Evolutionary conservation across 2,329 filamentous ascomycete species (phyloP).

Genomic region (Pseudocercospora ulei): DNA sequence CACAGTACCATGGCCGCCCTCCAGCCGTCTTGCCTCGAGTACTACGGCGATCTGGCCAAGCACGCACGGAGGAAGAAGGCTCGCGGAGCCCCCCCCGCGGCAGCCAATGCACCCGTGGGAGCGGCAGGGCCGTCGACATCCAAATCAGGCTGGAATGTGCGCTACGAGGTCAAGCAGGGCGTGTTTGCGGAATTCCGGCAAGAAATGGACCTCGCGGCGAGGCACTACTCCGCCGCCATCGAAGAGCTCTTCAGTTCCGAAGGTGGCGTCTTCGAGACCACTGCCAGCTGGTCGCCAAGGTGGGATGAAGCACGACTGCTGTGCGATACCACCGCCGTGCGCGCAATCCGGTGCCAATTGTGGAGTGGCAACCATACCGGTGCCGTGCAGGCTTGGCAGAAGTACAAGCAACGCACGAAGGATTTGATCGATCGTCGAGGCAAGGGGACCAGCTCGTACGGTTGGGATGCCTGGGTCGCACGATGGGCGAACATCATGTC

Average conservation of each 20-base stretch:
- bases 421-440: slow-evolving; percentile 74
- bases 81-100: slow-evolving; percentile 64
- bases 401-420: slow-evolving; percentile 62
- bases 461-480: slow-evolving; percentile 89
- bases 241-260: slow-evolving; percentile 72
- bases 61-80: slow-evolving; percentile 82
- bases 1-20: slow-evolving; percentile 62
- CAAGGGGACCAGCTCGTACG: slow-evolving; percentile 78
- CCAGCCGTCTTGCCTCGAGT: slow-evolving; percentile 69
- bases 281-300: slow-evolving; percentile 77
- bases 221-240: slow-evolving; percentile 80
- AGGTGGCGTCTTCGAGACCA: slow-evolving; percentile 63
- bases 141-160: slow-evolving; percentile 77
- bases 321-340: slow-evolving; percentile 69
- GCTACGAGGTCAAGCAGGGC: slow-evolving; percentile 89
- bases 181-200: slow-evolving; percentile 87
- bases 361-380: slow-evolving; percentile 70
- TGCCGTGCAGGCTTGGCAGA: slow-evolving; percentile 70
- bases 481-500: slow-evolving; percentile 57
- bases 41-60: slow-evolving; percentile 89
- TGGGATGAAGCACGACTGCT: slow-evolving; percentile 90
- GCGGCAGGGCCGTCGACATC: slow-evolving; percentile 82
- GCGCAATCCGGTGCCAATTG: slow-evolving; percentile 70
- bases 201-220: slow-evolving; percentile 77
- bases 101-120: slow-evolving; percentile 69